These are phyloP conservation scores for Thermochaetoides thermophila DNA, from an alignment of 495 filamentous ascomycete genomes.

Conservation along the genomic window DNA sequence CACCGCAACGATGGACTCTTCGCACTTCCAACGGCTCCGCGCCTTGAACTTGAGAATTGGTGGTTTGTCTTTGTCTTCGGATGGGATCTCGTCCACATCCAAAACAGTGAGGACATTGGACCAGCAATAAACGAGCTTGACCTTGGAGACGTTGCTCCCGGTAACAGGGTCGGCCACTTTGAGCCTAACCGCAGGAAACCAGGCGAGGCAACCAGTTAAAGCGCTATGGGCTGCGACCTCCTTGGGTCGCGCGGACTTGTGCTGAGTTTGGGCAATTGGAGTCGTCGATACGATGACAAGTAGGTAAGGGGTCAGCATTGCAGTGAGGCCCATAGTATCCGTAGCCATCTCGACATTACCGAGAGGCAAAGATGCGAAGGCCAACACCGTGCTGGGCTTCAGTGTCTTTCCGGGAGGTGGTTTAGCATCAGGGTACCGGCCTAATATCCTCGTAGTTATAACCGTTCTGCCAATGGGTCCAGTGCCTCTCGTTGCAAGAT, in stretches of 20 bases:
- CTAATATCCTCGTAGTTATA: constrained; percentile 79
- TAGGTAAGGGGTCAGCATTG: constrained; percentile 90
- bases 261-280: constrained; percentile 86
- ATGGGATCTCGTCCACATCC: constrained; percentile 62
- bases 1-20: constrained; percentile 90
- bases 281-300: constrained; percentile 95
- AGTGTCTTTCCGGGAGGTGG: constrained; percentile 42
- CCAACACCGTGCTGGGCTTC: constrained; percentile 90
- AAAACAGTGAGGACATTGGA: constrained; percentile 87
- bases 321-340: constrained; percentile 80
- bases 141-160: constrained; percentile 44
- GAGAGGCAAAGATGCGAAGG: constrained; percentile 77
- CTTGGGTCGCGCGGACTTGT: constrained; percentile 80
- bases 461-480: constrained; percentile 74
- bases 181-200: constrained; percentile 91
- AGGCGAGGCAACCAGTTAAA: constrained; percentile 85
- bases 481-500: constrained; percentile 81
- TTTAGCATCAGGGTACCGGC: constrained; percentile 65
- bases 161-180: constrained; percentile 53
- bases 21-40: constrained; percentile 79
- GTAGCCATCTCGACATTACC: constrained; percentile 83
- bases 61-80: constrained; percentile 53
- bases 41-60: constrained; percentile 65
- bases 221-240: constrained; percentile 79
- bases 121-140: constrained; percentile 97